Evolutionary conservation across 176 grass and related monocot species (phyloP), one percentile per base, ranked within the genome.

Genomic region (Lolium rigidum): DNA sequence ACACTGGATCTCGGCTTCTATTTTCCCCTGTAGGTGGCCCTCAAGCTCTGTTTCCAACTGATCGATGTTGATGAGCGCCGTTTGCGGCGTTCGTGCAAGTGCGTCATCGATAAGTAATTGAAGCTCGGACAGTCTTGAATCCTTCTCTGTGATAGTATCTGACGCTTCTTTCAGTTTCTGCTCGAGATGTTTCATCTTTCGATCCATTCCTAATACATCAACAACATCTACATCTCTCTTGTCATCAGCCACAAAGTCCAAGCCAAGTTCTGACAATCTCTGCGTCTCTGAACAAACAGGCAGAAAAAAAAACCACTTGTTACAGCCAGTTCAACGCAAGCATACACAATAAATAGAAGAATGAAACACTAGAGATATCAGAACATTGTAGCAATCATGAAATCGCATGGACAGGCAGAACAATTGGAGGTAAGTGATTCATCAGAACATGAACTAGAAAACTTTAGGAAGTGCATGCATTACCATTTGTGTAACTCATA

Each of bases 11-110:
- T 95, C 90, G 47, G 86, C 86, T 49, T 93, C 81, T 16, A 95
- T 64, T 58, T 91, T 89, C 44, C 91, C 91, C 81, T 84, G 58
- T 51, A 95, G 88, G 9, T 89, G 88, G 44, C 58, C 49, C 9
- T 95, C 94, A 1, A 95, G 77, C 77, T 95, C 90, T 26, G 16
- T 37, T 67, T 93, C 86, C 65, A 95, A 24, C 77, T 84, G 62
- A 77, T 82, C 82, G 3, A 77, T 85, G 24, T 87, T 85, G 47
- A 56, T 10, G 14, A 72, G 74, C 21, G 63, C 79, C 24, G 72
- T 74, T 60, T 77, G 63, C 41, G 38, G 58, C 0, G n/a, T n/a
- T 46, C 83, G 59, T 15, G 61, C 12, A n/a, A 51, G 35, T 7
- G 43, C 47, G 3, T 12, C 52, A 7, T 83, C 21, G 28, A 92